phyloP scores from a whole-genome alignment of 208 protist species.

The Leishmania guyanensis region DNA sequence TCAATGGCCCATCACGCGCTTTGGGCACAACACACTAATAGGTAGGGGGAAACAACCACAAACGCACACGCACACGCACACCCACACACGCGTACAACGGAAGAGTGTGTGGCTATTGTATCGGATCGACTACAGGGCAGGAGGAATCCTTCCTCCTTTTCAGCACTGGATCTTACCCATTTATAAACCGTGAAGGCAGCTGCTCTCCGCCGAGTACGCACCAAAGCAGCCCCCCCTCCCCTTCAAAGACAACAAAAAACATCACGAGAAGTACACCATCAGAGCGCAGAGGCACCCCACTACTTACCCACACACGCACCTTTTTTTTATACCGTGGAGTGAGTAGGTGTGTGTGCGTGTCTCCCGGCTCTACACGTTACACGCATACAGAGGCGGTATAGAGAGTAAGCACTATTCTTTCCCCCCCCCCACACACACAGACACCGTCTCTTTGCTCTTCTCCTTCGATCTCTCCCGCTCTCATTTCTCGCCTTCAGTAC shows the following conservation, averaged over 20 bases:
- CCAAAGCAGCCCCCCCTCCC: too few species aligned
- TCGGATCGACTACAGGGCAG: neutral
- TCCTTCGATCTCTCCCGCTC: neutral
- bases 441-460: neutral
- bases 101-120: neutral
- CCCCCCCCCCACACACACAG: neutral
- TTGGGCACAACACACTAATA: neutral
- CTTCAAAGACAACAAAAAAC: neutral
- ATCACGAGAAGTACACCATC: neutral
- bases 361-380: neutral
- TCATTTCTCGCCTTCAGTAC: neutral
- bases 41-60: neutral
- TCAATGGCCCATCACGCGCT: neutral
- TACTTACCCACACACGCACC: neutral
- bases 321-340: constrained; percentile 1
- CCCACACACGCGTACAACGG: neutral
- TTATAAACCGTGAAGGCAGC: neutral
- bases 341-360: neutral
- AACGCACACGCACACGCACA: neutral
- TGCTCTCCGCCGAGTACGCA: neutral
- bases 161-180: neutral
- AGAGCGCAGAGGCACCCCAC: neutral
- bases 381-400: neutral
- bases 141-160: neutral
- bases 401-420: neutral